These are phyloP conservation scores for Cardamine chenopodiifolia DNA, from an alignment of 345 rosid genomes.

Conservation along the genomic window DNA sequence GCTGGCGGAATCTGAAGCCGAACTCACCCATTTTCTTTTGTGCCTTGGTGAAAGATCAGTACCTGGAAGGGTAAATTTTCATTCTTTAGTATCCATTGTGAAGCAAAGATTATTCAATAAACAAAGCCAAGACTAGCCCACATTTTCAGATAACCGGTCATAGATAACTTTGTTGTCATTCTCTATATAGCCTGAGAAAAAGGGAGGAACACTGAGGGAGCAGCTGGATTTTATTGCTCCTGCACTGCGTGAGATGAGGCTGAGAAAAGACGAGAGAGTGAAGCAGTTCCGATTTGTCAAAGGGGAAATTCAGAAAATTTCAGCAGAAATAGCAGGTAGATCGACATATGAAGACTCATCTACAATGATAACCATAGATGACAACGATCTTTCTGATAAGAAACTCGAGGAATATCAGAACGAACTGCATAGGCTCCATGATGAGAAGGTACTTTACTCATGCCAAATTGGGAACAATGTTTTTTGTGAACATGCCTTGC, in stretches of 20 bases:
- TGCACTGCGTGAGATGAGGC: conserved; percentile 81
- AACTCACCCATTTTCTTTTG: conserved; percentile 89
- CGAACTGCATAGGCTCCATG: conserved; percentile 80
- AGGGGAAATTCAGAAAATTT: conserved; percentile 80
- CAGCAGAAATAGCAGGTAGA: conserved; percentile 85
- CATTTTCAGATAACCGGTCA: not conserved
- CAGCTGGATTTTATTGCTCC: conserved; percentile 94
- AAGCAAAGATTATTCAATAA: not conserved
- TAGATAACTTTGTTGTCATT: conserved; percentile 3
- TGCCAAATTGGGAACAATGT: not conserved
- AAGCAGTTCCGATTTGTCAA: conserved; percentile 75
- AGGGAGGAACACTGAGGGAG: conserved; percentile 77
- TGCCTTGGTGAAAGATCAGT: conserved; percentile 94
- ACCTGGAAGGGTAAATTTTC: conserved; percentile 82
- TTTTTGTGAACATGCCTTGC: not conserved
- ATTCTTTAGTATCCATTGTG: not conserved
- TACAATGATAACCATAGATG: conserved; percentile 63
- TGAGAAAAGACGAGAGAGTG: conserved; percentile 84
- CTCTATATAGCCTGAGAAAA: conserved; percentile 80
- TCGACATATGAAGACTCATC: conserved; percentile 67
- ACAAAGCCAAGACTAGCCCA: conserved; percentile 1
- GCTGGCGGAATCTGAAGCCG: conserved; percentile 96
- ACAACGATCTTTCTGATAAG: conserved; percentile 85
- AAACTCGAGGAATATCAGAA: conserved; percentile 87
- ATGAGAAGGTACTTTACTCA: conserved; percentile 69